Base-by-base conservation (phyloP, 179 eudicot genomes). In the Drosera spatulata region DNA sequence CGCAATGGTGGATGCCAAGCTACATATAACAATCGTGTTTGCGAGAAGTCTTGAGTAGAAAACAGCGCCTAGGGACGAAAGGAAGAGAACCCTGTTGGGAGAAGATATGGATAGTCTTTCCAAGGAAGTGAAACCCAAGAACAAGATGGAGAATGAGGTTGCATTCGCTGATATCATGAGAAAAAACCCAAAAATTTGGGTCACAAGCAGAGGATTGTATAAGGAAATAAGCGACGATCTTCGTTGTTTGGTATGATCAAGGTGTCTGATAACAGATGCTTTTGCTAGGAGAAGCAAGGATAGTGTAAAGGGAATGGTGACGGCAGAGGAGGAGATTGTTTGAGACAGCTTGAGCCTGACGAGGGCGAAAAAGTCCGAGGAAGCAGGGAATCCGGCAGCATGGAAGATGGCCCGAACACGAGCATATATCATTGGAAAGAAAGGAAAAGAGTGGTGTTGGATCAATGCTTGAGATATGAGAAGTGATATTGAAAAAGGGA, bases 281-380 rank as follows among this genome's bases (percentile, higher is more conserved):
- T 91, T 91, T 5, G 98, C 69, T 3, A 82, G 41, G 62, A 91
- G 84, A 61, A 88, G 86, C 53, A 76, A 91, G 13, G 85, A 77
- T 63, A 88, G 68, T 8, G 85, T 41, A 39, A 91, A 80, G 5
- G 97, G 97, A 6, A 83, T 72, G 39, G 79, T 70, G 15, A 82
- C 33, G 12, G 83, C 42, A 2, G 77, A 77, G 0, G 85, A 74
- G 5, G 80, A 66, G 43, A 84, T 73, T 4, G 87, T 79, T 60
- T 91, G 95, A 6, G 95, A 88, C 64, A 91, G 81, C 65, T 91
- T 91, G 62, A 82, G 77, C 52, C 65, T 66, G 50, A 91, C 61
- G 41, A 85, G 55, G 6, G 79, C 2, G 74, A 79, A 79, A 39
- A 82, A 64, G 4, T 61, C 57, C 0, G 85, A 75, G 4, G 80